Conservation (phyloP, 1,139 yeast species). For the Kodamaea sp. region DNA sequence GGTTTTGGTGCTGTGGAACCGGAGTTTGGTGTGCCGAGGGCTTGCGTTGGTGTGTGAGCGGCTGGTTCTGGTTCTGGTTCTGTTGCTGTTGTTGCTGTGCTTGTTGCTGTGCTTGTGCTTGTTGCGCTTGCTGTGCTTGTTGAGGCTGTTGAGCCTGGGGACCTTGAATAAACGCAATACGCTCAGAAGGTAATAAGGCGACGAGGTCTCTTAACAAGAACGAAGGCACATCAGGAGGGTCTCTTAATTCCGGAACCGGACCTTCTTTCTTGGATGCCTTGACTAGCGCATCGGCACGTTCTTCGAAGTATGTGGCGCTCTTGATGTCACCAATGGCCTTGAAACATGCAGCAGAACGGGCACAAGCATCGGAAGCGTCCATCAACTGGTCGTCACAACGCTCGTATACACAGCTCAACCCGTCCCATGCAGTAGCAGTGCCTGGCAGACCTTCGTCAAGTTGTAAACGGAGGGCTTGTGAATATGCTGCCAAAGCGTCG, state of each 20-base stretch:
- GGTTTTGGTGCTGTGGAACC: slow-evolving; percentile 13
- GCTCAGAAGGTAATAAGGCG: slow-evolving; percentile 42
- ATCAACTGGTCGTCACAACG: slow-evolving; percentile 59
- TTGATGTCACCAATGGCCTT: slow-evolving; percentile 48
- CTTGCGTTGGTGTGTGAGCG: slow-evolving; percentile 9
- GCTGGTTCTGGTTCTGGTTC: slow-evolving; percentile 9
- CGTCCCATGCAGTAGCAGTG: slow-evolving; percentile 66
- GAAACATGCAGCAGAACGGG: slow-evolving; percentile 52
- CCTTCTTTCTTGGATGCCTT: slow-evolving; percentile 45
- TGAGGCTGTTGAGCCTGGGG: slow-evolving; percentile 9
- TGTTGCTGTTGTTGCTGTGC: slow-evolving; percentile 13
- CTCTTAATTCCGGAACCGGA: slow-evolving; percentile 45
- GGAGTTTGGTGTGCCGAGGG: slow-evolving; percentile 12
- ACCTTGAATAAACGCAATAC: slow-evolving; percentile 40
- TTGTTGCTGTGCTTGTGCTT: slow-evolving; percentile 12
- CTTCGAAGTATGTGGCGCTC: slow-evolving; percentile 42
- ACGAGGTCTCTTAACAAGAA: slow-evolving; percentile 49
- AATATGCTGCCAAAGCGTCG: slow-evolving; percentile 67
- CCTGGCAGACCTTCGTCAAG: slow-evolving; percentile 51
- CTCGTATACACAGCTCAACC: slow-evolving; percentile 63
- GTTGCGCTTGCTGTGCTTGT: slow-evolving; percentile 10
- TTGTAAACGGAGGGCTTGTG: slow-evolving; percentile 59
- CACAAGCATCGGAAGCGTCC: slow-evolving; percentile 63
- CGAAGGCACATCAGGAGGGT: slow-evolving; percentile 53
- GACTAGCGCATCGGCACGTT: slow-evolving; percentile 42